phyloP scores from a whole-genome alignment of 108 stramenopile genomes.

The Bacterosira constricta region DNA sequence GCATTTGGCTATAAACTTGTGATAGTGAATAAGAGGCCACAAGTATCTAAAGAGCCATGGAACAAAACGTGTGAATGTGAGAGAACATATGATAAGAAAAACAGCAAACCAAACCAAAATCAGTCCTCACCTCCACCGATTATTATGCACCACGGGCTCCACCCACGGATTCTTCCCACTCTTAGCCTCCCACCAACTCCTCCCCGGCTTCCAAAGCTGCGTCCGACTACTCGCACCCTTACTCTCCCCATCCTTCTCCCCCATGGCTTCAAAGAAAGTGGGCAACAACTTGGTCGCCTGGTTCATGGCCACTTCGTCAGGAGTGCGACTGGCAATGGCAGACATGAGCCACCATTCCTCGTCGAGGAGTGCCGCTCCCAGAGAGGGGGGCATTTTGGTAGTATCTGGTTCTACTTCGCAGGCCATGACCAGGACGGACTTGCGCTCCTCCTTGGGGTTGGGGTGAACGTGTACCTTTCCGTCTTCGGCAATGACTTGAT shows the following conservation, averaged over 20 bases:
- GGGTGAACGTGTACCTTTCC: constrained; percentile 48
- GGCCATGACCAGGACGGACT: constrained; percentile 26
- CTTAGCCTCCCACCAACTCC: constrained; percentile 93
- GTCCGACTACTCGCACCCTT: constrained; percentile 50
- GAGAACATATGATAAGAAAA: constrained; percentile 1
- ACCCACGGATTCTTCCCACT: constrained; percentile 90
- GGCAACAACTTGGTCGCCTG: constrained; percentile 57
- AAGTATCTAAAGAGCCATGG: constrained; percentile 62
- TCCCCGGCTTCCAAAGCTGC: constrained; percentile 88
- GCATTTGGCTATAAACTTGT: constrained; percentile 89
- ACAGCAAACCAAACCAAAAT: not conserved
- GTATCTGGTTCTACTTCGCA: not conserved
- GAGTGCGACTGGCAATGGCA: constrained; percentile 59
- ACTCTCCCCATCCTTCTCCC: constrained; percentile 59
- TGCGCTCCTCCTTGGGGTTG: constrained; percentile 27
- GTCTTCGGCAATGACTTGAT: constrained; percentile 43
- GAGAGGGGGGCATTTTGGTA: constrained; percentile 19
- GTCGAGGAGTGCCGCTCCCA: constrained; percentile 69
- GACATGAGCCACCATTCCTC: constrained; percentile 83
- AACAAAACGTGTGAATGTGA: not conserved
- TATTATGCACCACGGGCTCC: constrained; percentile 86
- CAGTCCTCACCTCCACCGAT: constrained; percentile 91
- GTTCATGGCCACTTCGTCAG: constrained; percentile 47
- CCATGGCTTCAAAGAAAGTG: constrained; percentile 87
- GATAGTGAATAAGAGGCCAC: constrained; percentile 92